phyloP scores from a whole-genome alignment of 306 rosid species.

The Cotoneaster glaucophyllus region DNA sequence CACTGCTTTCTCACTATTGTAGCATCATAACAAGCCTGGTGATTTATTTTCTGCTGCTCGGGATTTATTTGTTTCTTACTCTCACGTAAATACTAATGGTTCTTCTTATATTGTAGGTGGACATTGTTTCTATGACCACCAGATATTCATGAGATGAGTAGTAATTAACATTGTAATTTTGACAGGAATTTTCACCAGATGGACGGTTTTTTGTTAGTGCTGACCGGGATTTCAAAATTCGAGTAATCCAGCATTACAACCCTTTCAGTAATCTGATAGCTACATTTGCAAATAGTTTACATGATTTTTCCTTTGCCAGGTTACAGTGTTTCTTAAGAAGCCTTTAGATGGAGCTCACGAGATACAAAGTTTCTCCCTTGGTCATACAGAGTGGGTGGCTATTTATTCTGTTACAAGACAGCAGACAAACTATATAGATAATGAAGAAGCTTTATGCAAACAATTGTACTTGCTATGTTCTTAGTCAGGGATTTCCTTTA shows the following conservation, averaged over 20 bases:
- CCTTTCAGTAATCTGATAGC: background rate
- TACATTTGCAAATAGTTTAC: background rate
- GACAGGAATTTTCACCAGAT: constrained; percentile 81
- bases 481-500: background rate
- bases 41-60: constrained; percentile 10
- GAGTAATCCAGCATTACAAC: constrained; percentile 39
- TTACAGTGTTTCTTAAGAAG: constrained; percentile 59
- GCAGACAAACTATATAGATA: background rate
- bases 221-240: constrained; percentile 89
- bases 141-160: constrained; percentile 5
- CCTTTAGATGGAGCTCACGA: constrained; percentile 74
- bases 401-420: background rate
- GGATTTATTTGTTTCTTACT: background rate
- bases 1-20: constrained; percentile 84
- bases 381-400: constrained; percentile 77
- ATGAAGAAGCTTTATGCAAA: background rate
- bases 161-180: background rate
- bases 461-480: background rate
- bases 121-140: background rate
- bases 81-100: background rate
- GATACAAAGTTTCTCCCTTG: constrained; percentile 88
- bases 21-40: constrained; percentile 92
- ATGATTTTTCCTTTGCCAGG: constrained; percentile 35
- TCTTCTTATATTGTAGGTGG: background rate
- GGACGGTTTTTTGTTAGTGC: constrained; percentile 70